phyloP scores from a whole-genome alignment of 306 rosid species.

The Castanea mollissima region DNA sequence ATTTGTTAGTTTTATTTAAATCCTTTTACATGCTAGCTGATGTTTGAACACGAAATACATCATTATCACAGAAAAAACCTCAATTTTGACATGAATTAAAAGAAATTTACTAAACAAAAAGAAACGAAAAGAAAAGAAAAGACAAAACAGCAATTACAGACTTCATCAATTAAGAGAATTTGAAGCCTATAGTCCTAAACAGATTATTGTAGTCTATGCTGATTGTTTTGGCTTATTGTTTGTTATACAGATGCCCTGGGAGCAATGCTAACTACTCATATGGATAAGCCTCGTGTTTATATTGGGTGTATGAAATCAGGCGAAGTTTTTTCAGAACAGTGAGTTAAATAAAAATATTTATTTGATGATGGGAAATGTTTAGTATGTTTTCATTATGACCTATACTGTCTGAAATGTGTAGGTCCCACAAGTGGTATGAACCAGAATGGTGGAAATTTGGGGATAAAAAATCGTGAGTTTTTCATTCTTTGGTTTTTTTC shows the following conservation, averaged over 20 bases:
- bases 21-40: background rate
- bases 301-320: constrained; percentile 86
- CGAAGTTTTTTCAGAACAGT: constrained; percentile 68
- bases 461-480: constrained; percentile 59
- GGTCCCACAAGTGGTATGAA: constrained; percentile 65
- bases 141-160: background rate
- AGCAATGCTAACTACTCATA: constrained; percentile 47
- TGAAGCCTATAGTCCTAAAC: constrained; percentile 4
- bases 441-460: constrained; percentile 90
- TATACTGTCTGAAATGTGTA: constrained; percentile 31
- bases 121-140: background rate
- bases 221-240: constrained; percentile 23
- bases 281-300: constrained; percentile 61
- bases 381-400: background rate
- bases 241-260: constrained; percentile 57
- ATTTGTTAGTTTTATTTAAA: background rate
- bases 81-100: background rate
- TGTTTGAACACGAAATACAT: background rate
- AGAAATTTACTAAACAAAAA: no score
- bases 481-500: background rate
- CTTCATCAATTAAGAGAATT: constrained; percentile 1
- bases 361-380: constrained; percentile 18
- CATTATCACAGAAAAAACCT: background rate
- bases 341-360: constrained; percentile 32
- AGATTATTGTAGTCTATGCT: constrained; percentile 12